Base-by-base conservation (phyloP, 192 early-diverging fungal genomes). In the Backusella westeae region DNA sequence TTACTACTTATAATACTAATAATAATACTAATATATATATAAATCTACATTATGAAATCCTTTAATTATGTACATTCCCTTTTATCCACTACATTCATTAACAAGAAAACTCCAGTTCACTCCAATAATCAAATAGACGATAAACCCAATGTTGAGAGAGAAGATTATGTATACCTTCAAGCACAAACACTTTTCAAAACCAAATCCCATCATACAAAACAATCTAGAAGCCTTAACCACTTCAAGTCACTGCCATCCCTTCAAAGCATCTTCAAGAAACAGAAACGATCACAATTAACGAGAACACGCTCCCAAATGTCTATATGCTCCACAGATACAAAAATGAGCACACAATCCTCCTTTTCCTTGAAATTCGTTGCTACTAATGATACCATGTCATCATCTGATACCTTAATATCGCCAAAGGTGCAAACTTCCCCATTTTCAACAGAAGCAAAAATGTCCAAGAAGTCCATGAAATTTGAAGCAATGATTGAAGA, bases 51-150 rank as follows among this genome's bases (percentile, higher is more conserved):
- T 59, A 59, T 59, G 53, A 59, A 59, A 23, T 59, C 53, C 21
- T 59, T 59, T 59, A 59, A 26, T 59, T 59, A 21, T 59, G 53
- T 59, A 59, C n/a, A 59, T 59, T 59, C 53, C n/a, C 10, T 59
- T 59, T 59, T 59, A 26, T 59, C 53, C 21, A 4, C 21, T 23
- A 59, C 53, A 59, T 59, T 59, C 23, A 59, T 10, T 59, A 59
- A 59, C 1, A 59, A 59, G 10, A 21, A 59, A 23, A 6, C 8
- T 3, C n/a, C 21, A 59, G 21, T 10, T 9, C 53, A 59, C 10
- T 1, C 21, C 23, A 59, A 26, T 59, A 19, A 59, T 10, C 53
- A 59, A 59, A 21, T 59, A 23, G 53, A 59, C n/a, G 8, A 26
- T 10, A 59, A 26, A 1, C 8, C 10, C 21, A 10, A 6, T 23